Evolutionary conservation across 1,284 basidiomycete species (phyloP), one percentile per base, ranked within the genome.

Genomic region (Hemileia vastatrix): DNA sequence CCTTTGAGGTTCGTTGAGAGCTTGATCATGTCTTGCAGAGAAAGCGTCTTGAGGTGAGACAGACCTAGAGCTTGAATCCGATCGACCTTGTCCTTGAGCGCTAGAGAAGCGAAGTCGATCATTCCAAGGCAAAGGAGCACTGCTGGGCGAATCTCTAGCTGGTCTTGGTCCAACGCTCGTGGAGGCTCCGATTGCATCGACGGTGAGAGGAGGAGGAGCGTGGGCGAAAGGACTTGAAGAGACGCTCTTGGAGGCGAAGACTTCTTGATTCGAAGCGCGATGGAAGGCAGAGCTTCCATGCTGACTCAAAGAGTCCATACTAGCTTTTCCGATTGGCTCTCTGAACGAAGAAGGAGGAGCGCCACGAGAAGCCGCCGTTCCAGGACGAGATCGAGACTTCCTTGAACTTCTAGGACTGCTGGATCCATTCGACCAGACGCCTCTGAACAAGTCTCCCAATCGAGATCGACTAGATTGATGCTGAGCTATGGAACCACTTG

Each of bases 61-160:
- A 47, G 9, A 13, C 24, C 6, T 11, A 8, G 3, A 40, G 49
- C 9, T 36, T 4, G 21, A 9, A 44, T n/a, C 47, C 24, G 19
- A 60, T 18, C 32, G 31, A 31, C 49, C 23, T 31, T 18, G 31
- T 8, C 18, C 49, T 45, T 40, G 57, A 55, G 13, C 50, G 18
- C 1, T 36, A 6, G 3, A 32, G 27, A 24, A 44, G 24, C 19
- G 27, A 44, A 48, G 43, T 23, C 13, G 49, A 57, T 18, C 57
- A 24, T 47, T 19, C 11, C 31, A 36, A 47, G 63, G 65, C 1
- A 68, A 61, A 4, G 68, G 68, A 19, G 68, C 68, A 45, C 68
- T 69, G 27, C 57, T 63, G 4, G 68, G 67, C 31, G 65, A 63
- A 2, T 64, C 65, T 3, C 63, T 58, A 3, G 58, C 64, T 2